Base-by-base conservation (phyloP, 2,329 filamentous ascomycete genomes). In the Mycocentrospora acerina region DNA sequence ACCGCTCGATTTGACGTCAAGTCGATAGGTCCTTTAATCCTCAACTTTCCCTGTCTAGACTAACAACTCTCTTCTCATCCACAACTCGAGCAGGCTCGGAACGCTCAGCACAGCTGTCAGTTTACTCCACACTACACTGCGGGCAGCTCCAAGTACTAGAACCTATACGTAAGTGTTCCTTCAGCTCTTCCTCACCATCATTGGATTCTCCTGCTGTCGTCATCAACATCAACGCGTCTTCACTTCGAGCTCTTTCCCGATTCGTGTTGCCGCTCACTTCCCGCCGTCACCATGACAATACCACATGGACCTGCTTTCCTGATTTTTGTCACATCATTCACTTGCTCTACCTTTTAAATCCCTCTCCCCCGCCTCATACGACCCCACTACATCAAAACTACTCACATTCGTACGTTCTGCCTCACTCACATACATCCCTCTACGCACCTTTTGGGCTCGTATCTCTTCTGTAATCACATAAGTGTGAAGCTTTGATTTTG, bases 61-160 rank as follows among this genome's bases (percentile, higher is more conserved):
- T 27, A 28, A 29, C 32, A 37, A 36, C 12, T 30, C 9, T 27
- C 12, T 22, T 33, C 30, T 10, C 12, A 24, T 24, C 28, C 4
- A 15, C 31, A 33, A 37, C 35, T 43, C 44, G 42, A 51, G 45
- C 45, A 34, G 34, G 48, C 28, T 45, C 42, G 40, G 30, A 26
- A 41, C 46, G 31, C 35, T 41, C 27, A 8, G 26, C 29, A 41
- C 44, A 49, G 44, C 49, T 44, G 39, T 32, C 46, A 56, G 37
- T 43, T 24, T 32, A 49, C 29, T 40, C 48, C 43, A 41, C 29
- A 42, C 27, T n/a, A 29, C 29, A 41, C 44, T 55, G 48, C 52
- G 52, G 32, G 42, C 40, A 43, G 42, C 41, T 24, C 28, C 37
- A 33, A 38, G 35, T 44, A 35, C 40, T 40, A 42, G 24, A 46